Evolutionary conservation across 108 stramenopile species (phyloP).

Genomic region (Chaetoceros muelleri): DNA sequence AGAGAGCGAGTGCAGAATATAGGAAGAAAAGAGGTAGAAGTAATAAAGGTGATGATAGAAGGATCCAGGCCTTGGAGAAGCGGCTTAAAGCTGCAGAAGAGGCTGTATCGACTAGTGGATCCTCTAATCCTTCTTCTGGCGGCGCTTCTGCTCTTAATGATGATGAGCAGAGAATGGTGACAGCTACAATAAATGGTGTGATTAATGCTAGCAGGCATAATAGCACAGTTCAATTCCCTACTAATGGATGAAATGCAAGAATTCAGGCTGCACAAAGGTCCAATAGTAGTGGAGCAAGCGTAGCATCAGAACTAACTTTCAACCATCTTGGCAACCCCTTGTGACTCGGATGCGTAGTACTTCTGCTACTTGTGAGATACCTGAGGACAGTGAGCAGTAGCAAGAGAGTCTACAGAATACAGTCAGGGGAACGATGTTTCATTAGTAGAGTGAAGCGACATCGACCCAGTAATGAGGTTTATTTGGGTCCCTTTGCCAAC

Average conservation of each 20-base stretch:
- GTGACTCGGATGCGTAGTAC: background rate
- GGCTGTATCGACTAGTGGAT: no score
- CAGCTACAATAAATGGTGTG: background rate
- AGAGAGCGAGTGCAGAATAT: background rate
- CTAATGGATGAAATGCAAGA: background rate
- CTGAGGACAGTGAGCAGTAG: background rate
- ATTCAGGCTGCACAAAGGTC: background rate
- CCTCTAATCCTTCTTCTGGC: background rate
- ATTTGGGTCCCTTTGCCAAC: background rate
- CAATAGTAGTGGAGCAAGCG: background rate
- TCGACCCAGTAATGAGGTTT: background rate
- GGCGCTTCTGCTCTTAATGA: background rate
- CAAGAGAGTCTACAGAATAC: background rate
- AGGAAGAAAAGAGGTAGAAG: background rate
- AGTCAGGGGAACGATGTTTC: background rate
- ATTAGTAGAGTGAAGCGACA: background rate
- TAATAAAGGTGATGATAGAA: background rate
- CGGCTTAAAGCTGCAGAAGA: background rate
- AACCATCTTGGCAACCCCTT: background rate
- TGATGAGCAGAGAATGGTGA: background rate
- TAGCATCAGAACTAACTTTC: background rate
- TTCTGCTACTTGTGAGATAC: background rate
- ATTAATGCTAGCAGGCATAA: background rate
- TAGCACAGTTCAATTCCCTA: background rate
- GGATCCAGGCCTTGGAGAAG: background rate